Evolutionary conservation across 441 rosid genomes (phyloP).

Genomic region (Aquilaria agallochum): DNA sequence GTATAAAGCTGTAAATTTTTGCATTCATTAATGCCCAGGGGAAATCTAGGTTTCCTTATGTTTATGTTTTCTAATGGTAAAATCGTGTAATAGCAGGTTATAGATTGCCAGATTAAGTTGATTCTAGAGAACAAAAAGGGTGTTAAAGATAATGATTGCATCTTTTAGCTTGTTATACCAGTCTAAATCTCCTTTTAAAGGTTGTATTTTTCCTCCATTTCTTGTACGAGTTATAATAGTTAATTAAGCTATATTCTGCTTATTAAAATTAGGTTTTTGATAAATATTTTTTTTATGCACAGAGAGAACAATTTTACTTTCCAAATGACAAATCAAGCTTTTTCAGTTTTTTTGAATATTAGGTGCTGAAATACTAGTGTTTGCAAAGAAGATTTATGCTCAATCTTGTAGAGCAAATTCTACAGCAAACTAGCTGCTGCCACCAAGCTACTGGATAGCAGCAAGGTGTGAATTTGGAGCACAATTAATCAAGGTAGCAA

Average conservation of each 20-base stretch:
- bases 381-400: no score
- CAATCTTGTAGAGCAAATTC: no score
- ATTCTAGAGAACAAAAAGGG: constrained; percentile 29
- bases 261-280: neutral
- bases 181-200: constrained; percentile 84
- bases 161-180: constrained; percentile 86
- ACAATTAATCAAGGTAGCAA: no score
- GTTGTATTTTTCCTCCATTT: constrained; percentile 28
- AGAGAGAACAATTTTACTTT: constrained; percentile 53
- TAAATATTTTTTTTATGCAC: constrained; percentile 14
- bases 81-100: constrained; percentile 42
- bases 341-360: constrained; percentile 40
- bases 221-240: neutral
- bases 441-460: no score
- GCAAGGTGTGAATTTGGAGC: no score
- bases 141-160: constrained; percentile 38
- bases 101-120: constrained; percentile 60
- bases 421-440: no score
- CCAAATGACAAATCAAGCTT: constrained; percentile 37
- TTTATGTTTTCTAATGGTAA: no score
- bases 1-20: constrained; percentile 55
- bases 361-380: no score
- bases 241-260: constrained; percentile 7
- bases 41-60: no score
- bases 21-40: no score